Base-by-base conservation (phyloP, 2,329 filamentous ascomycete genomes). In the Aspergillus sp. region DNA sequence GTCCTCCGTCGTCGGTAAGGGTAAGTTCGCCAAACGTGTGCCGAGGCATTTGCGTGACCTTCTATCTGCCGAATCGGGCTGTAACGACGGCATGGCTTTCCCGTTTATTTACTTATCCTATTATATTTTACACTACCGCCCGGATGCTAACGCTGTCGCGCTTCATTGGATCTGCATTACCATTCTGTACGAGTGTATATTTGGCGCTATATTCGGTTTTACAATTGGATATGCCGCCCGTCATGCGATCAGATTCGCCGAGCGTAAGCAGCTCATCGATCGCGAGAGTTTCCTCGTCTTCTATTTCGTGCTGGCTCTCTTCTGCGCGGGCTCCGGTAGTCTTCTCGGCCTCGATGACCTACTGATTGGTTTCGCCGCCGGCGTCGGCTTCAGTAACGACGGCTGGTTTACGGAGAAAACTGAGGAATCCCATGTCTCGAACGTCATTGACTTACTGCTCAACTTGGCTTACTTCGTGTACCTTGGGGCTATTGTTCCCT, bases 1-100 rank as follows among this genome's bases (percentile, higher is more conserved):
- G 26, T 98, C 95, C 13, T 99, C 95, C 15, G 95, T 99, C 54
- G 95, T 99, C 52, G 95, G 95, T 73, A 99, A 98, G 79, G 95
- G 95, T 68, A 99, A 99, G 76, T 99, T 99, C 69, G 93, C 95
- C 36, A 96, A 96, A 78, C 87, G 95, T 62, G 92, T 99, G 4
- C 95, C 95, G 20, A 98, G 97, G 80, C 95, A 99, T 86, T 80
- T 99, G 78, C 85, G 95, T 81, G 95, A 99, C 77, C 73, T 99
- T 51, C 81, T 99, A 12, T 99, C 95, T 4, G 93, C 93, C 56
- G 95, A 99, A 77, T 99, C 95, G 7, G 95, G 95, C 30, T 99
- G 95, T 78, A 99, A 99, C 82, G 95, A 99, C 74, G 95, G 95
- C 76, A 99, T 99, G 95, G 95, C 95, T 1, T 99, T 99, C 71